Conservation (phyloP, 1,284 basidiomycete genomes). For the Melampsora americana region DNA sequence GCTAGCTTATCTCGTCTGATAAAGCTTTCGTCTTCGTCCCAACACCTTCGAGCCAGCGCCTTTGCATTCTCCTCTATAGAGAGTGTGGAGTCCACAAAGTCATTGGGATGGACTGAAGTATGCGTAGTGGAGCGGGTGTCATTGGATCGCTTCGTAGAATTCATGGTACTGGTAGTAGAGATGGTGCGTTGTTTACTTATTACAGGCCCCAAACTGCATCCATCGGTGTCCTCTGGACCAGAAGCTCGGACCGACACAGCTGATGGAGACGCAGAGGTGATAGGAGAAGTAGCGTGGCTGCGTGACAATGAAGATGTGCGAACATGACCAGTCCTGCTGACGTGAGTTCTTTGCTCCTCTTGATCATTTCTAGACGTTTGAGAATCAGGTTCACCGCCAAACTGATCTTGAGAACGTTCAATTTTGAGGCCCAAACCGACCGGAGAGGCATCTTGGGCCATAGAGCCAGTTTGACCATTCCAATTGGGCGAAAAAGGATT, state of each 20-base stretch:
- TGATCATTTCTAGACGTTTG: neutral
- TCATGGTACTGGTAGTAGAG: neutral
- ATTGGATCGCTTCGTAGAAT: neutral
- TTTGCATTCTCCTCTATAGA: constrained; percentile 64
- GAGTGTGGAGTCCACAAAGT: constrained; percentile 5
- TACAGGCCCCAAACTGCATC: neutral
- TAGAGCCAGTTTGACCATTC: neutral
- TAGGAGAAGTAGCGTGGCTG: neutral
- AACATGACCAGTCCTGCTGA: neutral
- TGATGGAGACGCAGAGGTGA: neutral
- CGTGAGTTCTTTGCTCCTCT: neutral
- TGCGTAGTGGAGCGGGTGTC: neutral
- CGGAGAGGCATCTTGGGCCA: neutral
- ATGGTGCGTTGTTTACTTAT: neutral
- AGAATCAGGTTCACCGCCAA: neutral
- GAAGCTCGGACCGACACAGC: neutral
- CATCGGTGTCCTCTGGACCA: constrained; percentile 1
- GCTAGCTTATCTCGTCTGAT: constrained; percentile 85
- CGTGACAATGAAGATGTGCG: neutral
- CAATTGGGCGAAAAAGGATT: neutral
- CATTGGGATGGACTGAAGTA: constrained; percentile 2
- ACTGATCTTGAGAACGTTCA: neutral
- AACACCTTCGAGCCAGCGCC: constrained; percentile 72
- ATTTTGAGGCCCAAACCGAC: neutral
- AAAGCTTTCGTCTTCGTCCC: constrained; percentile 81